Evolutionary conservation across 306 rosid species (phyloP).

Genomic region (Cucumis melo): DNA sequence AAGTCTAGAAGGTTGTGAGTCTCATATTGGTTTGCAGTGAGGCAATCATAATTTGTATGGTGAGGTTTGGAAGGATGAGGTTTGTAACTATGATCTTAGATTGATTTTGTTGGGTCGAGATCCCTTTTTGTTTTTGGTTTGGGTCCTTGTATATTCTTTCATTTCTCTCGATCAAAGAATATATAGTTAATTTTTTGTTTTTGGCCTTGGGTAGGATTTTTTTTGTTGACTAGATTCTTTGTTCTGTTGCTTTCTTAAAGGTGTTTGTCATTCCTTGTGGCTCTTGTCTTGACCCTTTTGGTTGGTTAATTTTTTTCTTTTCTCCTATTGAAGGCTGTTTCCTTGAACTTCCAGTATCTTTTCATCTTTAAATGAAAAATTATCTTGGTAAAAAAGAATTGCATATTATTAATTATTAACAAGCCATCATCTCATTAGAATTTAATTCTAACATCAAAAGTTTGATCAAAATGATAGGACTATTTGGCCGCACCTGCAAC

Average conservation of each 20-base stretch:
- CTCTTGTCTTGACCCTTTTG: background rate
- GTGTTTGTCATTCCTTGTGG: background rate
- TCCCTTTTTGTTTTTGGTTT: background rate
- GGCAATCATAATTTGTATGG: too few relatives aligned
- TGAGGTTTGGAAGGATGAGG: too few relatives aligned
- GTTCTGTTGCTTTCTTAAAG: background rate
- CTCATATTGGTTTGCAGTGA: too few relatives aligned
- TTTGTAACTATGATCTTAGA: background rate
- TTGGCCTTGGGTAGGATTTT: background rate
- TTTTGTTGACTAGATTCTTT: background rate
- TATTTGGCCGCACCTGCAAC: slow-evolving; percentile 73
- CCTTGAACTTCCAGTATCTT: background rate
- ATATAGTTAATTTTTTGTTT: background rate
- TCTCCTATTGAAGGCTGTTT: background rate
- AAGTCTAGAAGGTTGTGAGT: background rate
- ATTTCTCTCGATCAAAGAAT: background rate
- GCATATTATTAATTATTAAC: background rate
- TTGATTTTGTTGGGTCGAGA: background rate
- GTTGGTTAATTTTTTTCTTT: background rate
- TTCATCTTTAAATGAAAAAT: background rate
- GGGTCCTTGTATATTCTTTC: background rate
- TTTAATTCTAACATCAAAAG: slow-evolving; percentile 14
- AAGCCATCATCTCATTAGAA: background rate
- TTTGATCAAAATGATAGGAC: slow-evolving; percentile 52
- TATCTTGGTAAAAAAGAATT: background rate